phyloP scores from a whole-genome alignment of 805 yeast species.

The Yarrowia phangngaensis region DNA sequence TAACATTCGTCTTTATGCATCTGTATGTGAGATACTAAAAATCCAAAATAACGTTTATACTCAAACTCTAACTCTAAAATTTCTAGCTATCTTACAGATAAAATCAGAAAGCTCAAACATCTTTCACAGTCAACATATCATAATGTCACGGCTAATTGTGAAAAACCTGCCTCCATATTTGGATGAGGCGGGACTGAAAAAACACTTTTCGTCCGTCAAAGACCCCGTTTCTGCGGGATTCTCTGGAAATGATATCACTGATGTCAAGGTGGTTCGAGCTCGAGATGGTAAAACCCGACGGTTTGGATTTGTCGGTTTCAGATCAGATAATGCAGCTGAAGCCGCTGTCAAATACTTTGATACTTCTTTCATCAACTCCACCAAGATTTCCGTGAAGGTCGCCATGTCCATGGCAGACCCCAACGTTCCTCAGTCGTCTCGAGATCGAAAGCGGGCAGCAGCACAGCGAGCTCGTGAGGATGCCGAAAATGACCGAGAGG shows the following conservation, averaged over 20 bases:
- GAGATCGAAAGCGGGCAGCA: conserved; percentile 29
- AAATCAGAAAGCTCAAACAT: not conserved
- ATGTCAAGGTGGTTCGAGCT: conserved; percentile 78
- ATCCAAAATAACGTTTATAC: not conserved
- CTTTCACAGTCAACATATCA: conserved; percentile 27
- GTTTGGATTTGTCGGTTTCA: conserved; percentile 90
- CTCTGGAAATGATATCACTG: conserved; percentile 65
- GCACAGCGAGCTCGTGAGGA: conserved; percentile 39
- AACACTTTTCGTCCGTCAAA: conserved; percentile 51
- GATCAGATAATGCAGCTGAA: conserved; percentile 67
- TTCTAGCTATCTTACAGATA: conserved; percentile 19
- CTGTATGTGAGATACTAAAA: no score
- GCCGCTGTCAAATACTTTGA: conserved; percentile 73
- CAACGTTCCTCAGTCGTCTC: conserved; percentile 43
- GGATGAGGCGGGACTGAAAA: conserved; percentile 65
- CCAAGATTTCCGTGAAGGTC: conserved; percentile 68
- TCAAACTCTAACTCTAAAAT: conserved; percentile 11
- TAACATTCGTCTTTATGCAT: no score
- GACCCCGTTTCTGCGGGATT: conserved; percentile 27
- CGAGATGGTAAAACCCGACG: conserved; percentile 83
- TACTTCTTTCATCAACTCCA: conserved; percentile 75
- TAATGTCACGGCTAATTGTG: conserved; percentile 76
- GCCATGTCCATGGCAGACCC: conserved; percentile 89
- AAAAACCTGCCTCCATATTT: conserved; percentile 80
- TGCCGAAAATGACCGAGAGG: conserved; percentile 32